Evolutionary conservation across 192 early-diverging fungal species (phyloP).

Genomic region (Entophlyctis helioformis): DNA sequence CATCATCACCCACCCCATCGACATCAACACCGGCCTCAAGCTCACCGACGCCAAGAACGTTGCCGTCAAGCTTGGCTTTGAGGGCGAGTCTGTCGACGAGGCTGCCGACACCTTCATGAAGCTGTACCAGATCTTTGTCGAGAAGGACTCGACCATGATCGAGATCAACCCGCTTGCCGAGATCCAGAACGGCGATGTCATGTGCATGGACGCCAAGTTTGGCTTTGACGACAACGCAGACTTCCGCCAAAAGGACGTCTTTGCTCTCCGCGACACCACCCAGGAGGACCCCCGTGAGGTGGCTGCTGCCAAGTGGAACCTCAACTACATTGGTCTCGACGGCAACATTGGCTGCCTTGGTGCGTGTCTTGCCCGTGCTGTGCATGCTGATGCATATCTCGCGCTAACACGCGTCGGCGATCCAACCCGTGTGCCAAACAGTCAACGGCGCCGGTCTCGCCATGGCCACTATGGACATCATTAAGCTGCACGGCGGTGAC

Average conservation of each 20-base stretch:
- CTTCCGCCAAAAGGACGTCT: slow-evolving; percentile 89
- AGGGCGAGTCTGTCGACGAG: slow-evolving; percentile 60
- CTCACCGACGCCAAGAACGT: slow-evolving; percentile 61
- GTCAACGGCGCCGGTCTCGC: slow-evolving; percentile 97
- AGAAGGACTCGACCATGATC: slow-evolving; percentile 95
- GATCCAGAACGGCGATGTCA: slow-evolving; percentile 72
- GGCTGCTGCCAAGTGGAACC: slow-evolving; percentile 87
- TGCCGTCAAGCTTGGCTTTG: slow-evolving; percentile 84
- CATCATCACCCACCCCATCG: slow-evolving; percentile 82
- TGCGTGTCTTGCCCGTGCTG: no score
- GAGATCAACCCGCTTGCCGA: slow-evolving; percentile 99
- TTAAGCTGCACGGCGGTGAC: slow-evolving; percentile 96
- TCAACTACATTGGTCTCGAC: slow-evolving; percentile 99
- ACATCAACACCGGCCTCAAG: slow-evolving; percentile 75
- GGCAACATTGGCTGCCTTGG: slow-evolving; percentile 90
- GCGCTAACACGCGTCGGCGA: not conserved
- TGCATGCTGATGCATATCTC: not conserved
- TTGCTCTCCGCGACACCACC: slow-evolving; percentile 74
- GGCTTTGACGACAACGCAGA: slow-evolving; percentile 99
- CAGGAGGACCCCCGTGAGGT: slow-evolving; percentile 99
- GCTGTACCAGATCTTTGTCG: slow-evolving; percentile 92
- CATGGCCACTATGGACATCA: slow-evolving; percentile 99
- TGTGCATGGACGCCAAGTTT: slow-evolving; percentile 99
- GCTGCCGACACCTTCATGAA: slow-evolving; percentile 85
- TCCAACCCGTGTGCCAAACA: not conserved